Percentiles rank a stretch among this genome's conserved stretches.
Conservation (phyloP, 2,329 filamentous ascomycete genomes). For the Pseudogymnoascus sp. region DNA sequence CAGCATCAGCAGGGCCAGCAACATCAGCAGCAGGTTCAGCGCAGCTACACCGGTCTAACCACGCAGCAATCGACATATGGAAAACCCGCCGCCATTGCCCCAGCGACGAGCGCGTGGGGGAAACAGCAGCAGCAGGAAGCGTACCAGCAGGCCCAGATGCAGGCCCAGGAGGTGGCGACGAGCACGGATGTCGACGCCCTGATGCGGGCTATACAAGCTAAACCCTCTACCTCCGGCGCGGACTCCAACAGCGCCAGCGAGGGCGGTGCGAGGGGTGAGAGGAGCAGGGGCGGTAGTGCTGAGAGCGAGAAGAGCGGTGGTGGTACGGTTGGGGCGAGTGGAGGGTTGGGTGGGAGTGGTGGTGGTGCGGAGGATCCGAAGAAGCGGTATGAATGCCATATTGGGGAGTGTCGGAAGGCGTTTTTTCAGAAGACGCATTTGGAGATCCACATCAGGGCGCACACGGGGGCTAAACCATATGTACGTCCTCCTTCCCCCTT, state of each 20-base stretch:
- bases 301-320: slow-evolving; percentile 15
- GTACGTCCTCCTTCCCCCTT: slow-evolving; percentile 42
- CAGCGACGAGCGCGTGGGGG: slow-evolving; percentile 8
- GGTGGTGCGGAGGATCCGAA: slow-evolving; percentile 17
- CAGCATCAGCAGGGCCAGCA: neutral
- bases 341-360: neutral
- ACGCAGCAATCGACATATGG: neutral
- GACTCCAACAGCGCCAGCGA: too few species aligned
- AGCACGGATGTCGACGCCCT: slow-evolving; percentile 78
- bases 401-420: slow-evolving; percentile 66
- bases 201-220: slow-evolving; percentile 76
- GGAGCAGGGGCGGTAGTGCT: slow-evolving; percentile 19
- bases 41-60: neutral
- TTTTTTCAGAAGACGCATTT: slow-evolving; percentile 91
- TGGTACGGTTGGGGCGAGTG: neutral
- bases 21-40: neutral
- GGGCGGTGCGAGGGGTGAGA: slow-evolving; percentile 2
- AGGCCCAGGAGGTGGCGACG: slow-evolving; percentile 46
- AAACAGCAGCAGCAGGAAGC: neutral
- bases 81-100: slow-evolving; percentile 9
- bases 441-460: slow-evolving; percentile 78
- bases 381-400: slow-evolving; percentile 59
- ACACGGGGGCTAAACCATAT: slow-evolving; percentile 86
- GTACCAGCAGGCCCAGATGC: neutral
- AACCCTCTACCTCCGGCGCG: too few species aligned